Evolutionary conservation across 2,329 filamentous ascomycete genomes (phyloP), one percentile per base, ranked within the genome.

Genomic region (Ophiobolus disseminans): DNA sequence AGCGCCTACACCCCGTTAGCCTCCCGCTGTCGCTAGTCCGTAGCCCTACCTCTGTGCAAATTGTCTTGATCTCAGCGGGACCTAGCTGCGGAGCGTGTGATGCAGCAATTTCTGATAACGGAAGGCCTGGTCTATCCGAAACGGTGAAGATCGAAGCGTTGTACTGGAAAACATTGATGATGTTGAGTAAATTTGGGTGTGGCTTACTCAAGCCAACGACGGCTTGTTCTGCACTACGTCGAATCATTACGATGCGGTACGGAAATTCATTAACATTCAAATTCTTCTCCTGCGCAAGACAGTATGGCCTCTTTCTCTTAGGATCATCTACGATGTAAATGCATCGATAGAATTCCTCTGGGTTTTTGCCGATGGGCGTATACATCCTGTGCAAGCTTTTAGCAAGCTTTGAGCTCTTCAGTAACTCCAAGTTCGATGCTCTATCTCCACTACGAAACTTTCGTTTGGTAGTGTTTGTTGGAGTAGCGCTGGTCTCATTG

Each of bases 181-280:
- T 53, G 36, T 60, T 57, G 5, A 60, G 50, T 32, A 60, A 16
- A 45, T 60, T 53, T 5, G 21, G 34, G 19, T 55, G 36, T 1
- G 10, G 45, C 14, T 45, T 40, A 9, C 30, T 43, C 26, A 57
- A 13, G 4, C 48, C 20, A 48, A 48, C 5, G 21, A 57, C 25
- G 1, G 39, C 17, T 36, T 47, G 48, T 1, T 52, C 40, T 21
- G 9, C 3, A 17, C 40, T 53, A 45, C 30, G 38, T 42, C 22
- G 16, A 5, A 56, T 58, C 21, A 53, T 53, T 7, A 56, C 21
- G 8, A 53, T 40, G 7, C 20, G n/a, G 36, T 56, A 49, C 7
- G 30, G 9, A 40, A 48, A 6, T 30, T 48, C 5, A 26, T 31
- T 25, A 4, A 4, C 19, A 8, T 40, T 41, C 32, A n/a, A 46